Conservation (phyloP, 257 asterid species). For the Ophiorrhiza pumila region DNA sequence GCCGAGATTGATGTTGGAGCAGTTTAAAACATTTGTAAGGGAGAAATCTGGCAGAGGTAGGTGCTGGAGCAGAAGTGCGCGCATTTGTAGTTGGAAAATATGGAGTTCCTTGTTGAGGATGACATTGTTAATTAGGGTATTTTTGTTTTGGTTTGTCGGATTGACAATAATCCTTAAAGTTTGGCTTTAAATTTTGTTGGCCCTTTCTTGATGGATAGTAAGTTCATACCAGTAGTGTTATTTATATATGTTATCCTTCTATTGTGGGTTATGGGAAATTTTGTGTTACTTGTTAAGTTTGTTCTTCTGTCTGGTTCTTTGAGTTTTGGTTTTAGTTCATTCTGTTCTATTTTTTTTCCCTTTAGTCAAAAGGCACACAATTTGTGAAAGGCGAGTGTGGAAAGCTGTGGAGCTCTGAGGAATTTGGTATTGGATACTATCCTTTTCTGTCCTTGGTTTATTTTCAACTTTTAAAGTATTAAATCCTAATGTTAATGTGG, state of each 20-base stretch:
- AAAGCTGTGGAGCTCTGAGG: too few species aligned
- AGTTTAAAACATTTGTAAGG: not conserved
- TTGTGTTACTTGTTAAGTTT: too few species aligned
- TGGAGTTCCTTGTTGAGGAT: conserved; percentile 2
- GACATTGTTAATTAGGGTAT: conserved; percentile 9
- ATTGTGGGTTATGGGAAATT: not conserved
- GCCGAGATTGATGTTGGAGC: conserved; percentile 35
- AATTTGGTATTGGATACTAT: too few species aligned
- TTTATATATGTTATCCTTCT: not conserved
- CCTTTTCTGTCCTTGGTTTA: too few species aligned
- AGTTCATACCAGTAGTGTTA: not conserved
- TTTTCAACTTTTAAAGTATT: too few species aligned
- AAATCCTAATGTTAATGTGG: too few species aligned
- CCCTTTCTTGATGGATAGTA: not conserved
- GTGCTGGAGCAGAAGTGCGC: not conserved
- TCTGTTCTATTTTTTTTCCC: not conserved
- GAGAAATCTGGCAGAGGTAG: not conserved
- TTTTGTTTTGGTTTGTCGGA: not conserved
- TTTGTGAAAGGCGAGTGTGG: not conserved
- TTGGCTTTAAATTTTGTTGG: not conserved
- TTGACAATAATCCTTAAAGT: conserved; percentile 6
- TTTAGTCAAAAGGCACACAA: not conserved
- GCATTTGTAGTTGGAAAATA: not conserved
- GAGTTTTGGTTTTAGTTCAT: not conserved
- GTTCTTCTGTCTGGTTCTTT: not conserved